Percentiles rank a stretch among this genome's conserved stretches.
Conservation (phyloP, 805 yeast species). For the Metschnikowia arizonensis region DNA sequence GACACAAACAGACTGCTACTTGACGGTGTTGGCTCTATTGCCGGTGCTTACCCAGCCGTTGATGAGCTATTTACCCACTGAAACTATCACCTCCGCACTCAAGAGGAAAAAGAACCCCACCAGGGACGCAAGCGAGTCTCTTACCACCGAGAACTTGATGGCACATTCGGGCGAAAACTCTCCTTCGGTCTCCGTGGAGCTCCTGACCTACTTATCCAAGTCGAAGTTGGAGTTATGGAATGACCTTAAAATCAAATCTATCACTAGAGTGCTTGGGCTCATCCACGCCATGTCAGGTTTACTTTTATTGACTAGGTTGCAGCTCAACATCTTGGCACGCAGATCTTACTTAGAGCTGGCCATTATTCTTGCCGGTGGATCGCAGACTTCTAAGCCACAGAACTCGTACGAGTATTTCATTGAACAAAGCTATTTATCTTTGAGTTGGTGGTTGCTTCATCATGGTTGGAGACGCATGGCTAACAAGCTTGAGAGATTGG, state of each 20-base stretch:
- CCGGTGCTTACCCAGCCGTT: constrained; percentile 72
- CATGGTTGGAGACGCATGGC: constrained; percentile 71
- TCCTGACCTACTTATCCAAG: constrained; percentile 24
- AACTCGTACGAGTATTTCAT: constrained; percentile 46
- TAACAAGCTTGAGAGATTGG: constrained; percentile 50
- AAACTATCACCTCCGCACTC: constrained; percentile 63
- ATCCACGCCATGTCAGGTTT: constrained; percentile 66
- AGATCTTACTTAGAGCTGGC: constrained; percentile 80
- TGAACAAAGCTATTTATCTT: constrained; percentile 79
- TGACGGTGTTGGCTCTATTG: constrained; percentile 75
- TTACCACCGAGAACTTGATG: constrained; percentile 41
- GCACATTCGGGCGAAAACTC: constrained; percentile 28
- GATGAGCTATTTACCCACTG: constrained; percentile 61
- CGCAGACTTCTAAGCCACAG: constrained; percentile 13
- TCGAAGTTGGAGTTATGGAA: constrained; percentile 66
- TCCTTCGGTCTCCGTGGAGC: constrained; percentile 16
- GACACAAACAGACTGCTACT: constrained; percentile 85
- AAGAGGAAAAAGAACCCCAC: constrained; percentile 49
- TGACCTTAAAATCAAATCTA: constrained; percentile 67
- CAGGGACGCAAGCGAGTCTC: constrained; percentile 38
- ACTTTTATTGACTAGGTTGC: constrained; percentile 76
- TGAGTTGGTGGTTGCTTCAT: constrained; percentile 92
- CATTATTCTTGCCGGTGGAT: constrained; percentile 59
- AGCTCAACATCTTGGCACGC: constrained; percentile 83
- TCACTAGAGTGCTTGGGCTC: constrained; percentile 69